Percentiles rank a stretch among this genome's conserved stretches.
These are phyloP conservation scores for Globisporangium okanoganense DNA, from an alignment of 352 stramenopile species.

Conservation along the genomic window DNA sequence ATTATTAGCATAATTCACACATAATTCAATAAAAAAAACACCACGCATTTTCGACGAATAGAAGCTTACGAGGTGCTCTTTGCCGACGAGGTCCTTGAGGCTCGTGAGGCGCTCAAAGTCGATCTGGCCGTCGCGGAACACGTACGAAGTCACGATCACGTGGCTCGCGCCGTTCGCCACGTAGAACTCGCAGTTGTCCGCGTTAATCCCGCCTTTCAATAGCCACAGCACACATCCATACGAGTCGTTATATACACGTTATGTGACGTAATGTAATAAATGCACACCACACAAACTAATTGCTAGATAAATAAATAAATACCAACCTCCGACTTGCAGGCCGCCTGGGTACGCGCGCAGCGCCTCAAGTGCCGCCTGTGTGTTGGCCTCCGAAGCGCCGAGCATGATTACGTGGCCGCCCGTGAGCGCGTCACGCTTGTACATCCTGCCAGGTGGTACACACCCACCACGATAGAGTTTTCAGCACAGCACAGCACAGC, in stretches of 20 bases:
- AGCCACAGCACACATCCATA: neutral
- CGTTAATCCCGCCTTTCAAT: slow-evolving; percentile 80
- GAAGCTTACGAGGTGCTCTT: slow-evolving; percentile 56
- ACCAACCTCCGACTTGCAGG: slow-evolving; percentile 93
- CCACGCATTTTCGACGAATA: too few relatives aligned
- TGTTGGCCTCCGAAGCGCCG: slow-evolving; percentile 89
- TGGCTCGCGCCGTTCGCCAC: slow-evolving; percentile 95
- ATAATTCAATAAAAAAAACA: neutral
- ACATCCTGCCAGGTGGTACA: slow-evolving; percentile 67
- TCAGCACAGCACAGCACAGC: neutral
- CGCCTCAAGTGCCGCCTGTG: slow-evolving; percentile 84
- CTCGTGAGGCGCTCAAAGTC: slow-evolving; percentile 74
- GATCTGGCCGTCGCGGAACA: slow-evolving; percentile 94
- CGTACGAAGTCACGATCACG: slow-evolving; percentile 98
- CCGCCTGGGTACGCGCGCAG: slow-evolving; percentile 88
- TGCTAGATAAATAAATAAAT: too few relatives aligned
- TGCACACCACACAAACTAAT: neutral
- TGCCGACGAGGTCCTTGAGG: slow-evolving; percentile 66
- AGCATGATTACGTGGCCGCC: slow-evolving; percentile 99
- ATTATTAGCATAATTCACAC: neutral
- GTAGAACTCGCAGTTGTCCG: slow-evolving; percentile 93
- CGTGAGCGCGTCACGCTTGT: slow-evolving; percentile 84
- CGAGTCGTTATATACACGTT: neutral
- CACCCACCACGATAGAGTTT: neutral
- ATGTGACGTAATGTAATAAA: neutral